Conservation (phyloP, 805 yeast genomes). For the Metschnikowia anglica region DNA sequence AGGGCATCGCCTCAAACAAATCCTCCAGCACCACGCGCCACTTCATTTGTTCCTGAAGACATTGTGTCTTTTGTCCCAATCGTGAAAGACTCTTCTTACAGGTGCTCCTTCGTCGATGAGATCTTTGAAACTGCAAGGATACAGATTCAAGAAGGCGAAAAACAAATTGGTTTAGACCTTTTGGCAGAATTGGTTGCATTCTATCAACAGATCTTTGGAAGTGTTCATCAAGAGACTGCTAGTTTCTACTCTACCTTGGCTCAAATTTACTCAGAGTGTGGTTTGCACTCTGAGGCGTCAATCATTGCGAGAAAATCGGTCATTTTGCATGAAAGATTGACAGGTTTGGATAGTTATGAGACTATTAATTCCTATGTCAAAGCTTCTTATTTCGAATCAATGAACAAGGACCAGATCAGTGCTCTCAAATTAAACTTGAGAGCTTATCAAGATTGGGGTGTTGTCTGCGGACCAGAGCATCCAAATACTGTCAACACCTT, state of each 20-base stretch:
- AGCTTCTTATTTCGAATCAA: slow-evolving; percentile 69
- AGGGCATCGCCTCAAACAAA: slow-evolving; percentile 18
- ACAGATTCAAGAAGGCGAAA: slow-evolving; percentile 41
- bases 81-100: slow-evolving; percentile 68
- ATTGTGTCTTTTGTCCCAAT: slow-evolving; percentile 69
- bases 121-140: slow-evolving; percentile 63
- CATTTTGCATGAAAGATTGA: slow-evolving; percentile 71
- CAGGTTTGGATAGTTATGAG: slow-evolving; percentile 80
- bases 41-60: slow-evolving; percentile 59
- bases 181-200: slow-evolving; percentile 69
- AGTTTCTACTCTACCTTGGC: slow-evolving; percentile 65
- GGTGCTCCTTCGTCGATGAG: slow-evolving; percentile 69
- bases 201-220: slow-evolving; percentile 81
- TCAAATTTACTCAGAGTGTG: slow-evolving; percentile 61
- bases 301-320: slow-evolving; percentile 66
- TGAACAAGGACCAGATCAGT: slow-evolving; percentile 56
- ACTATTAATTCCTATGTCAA: slow-evolving; percentile 70
- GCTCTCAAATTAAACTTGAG: slow-evolving; percentile 62
- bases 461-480: slow-evolving; percentile 60
- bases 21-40: slow-evolving; percentile 22
- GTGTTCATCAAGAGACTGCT: slow-evolving; percentile 76
- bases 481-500: slow-evolving; percentile 67
- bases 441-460: slow-evolving; percentile 57
- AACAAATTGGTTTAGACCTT: slow-evolving; percentile 58
- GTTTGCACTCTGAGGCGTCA: slow-evolving; percentile 57